These are phyloP conservation scores for Fusarium sp. DNA, from an alignment of 2,329 filamentous ascomycete species.

Conservation along the genomic window DNA sequence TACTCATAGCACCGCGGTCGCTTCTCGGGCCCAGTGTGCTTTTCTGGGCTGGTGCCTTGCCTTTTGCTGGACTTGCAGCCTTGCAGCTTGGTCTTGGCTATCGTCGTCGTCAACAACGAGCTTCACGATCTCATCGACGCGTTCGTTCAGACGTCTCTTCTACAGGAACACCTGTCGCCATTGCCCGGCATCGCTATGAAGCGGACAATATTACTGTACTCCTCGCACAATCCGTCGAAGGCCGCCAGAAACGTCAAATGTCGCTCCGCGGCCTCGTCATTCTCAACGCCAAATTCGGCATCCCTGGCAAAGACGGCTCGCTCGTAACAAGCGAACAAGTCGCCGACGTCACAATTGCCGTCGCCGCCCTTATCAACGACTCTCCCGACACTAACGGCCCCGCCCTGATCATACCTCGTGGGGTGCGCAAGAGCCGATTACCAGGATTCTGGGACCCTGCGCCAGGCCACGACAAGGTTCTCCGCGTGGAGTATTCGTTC, in stretches of 20 bases:
- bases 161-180: slow-evolving; percentile 42
- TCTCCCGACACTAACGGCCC: slow-evolving; percentile 42
- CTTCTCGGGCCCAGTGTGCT: slow-evolving; percentile 51
- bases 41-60: slow-evolving; percentile 58
- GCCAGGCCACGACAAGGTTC: slow-evolving; percentile 60
- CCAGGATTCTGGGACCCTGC: slow-evolving; percentile 68
- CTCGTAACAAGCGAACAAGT: slow-evolving; percentile 59
- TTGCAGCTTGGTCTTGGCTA: slow-evolving; percentile 52
- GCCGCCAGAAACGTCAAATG: slow-evolving; percentile 55
- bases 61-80: slow-evolving; percentile 59
- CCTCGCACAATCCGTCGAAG: slow-evolving; percentile 59
- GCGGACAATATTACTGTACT: slow-evolving; percentile 63
- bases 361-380: slow-evolving; percentile 62
- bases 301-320: slow-evolving; percentile 51
- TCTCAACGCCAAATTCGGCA: slow-evolving; percentile 65
- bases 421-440: slow-evolving; percentile 61
- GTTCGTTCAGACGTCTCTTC: slow-evolving; percentile 19
- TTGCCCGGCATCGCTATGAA: slow-evolving; percentile 58
- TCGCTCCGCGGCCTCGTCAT: slow-evolving; percentile 62
- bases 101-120: slow-evolving; percentile 26
- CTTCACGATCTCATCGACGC: slow-evolving; percentile 20
- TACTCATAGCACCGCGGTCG: slow-evolving; percentile 57
- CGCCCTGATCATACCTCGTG: slow-evolving; percentile 57
- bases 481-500: slow-evolving; percentile 63
- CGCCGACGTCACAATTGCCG: slow-evolving; percentile 65